Evolutionary conservation across 2,329 filamentous ascomycete species (phyloP).

Genomic region (Aspergillus fructus): DNA sequence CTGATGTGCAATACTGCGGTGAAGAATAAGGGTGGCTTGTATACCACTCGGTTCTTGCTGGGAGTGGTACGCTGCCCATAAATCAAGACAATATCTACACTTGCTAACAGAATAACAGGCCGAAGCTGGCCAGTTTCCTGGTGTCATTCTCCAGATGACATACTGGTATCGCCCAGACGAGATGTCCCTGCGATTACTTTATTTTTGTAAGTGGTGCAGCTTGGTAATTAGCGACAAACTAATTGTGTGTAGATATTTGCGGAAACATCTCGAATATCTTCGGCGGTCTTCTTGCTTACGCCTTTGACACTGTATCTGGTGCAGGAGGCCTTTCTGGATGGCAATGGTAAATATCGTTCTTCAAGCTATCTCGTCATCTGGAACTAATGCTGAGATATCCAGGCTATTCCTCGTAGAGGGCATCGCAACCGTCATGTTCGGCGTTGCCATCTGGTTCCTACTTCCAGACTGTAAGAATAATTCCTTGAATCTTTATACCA

Average conservation of each 20-base stretch:
- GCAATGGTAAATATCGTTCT: slow-evolving; percentile 22
- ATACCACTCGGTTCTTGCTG: slow-evolving; percentile 42
- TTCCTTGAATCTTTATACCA: not conserved
- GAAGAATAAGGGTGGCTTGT: slow-evolving; percentile 39
- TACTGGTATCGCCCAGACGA: slow-evolving; percentile 51
- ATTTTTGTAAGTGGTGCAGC: slow-evolving; percentile 41
- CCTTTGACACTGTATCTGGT: slow-evolving; percentile 42
- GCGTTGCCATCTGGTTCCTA: slow-evolving; percentile 25
- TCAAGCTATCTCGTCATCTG: too few relatives aligned
- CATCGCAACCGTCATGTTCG: slow-evolving; percentile 23
- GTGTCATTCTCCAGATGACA: slow-evolving; percentile 43
- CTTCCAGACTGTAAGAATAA: slow-evolving; percentile 50
- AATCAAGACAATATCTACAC: not conserved
- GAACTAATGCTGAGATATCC: not conserved
- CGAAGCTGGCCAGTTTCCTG: slow-evolving; percentile 47
- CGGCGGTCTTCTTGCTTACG: slow-evolving; percentile 46
- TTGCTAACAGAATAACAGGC: slow-evolving; percentile 6
- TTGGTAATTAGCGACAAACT: slow-evolving; percentile 6
- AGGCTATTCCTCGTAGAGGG: slow-evolving; percentile 27
- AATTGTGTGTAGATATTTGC: slow-evolving; percentile 33
- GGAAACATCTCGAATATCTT: slow-evolving; percentile 45
- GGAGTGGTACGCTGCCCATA: slow-evolving; percentile 29
- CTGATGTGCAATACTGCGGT: slow-evolving; percentile 42
- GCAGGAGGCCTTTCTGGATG: slow-evolving; percentile 31
- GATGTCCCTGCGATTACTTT: slow-evolving; percentile 44